Percentiles rank a stretch among this genome's conserved stretches.
Evolutionary conservation across 2,329 filamentous ascomycete species (phyloP).

Genomic region (Podosphaera aphanis): DNA sequence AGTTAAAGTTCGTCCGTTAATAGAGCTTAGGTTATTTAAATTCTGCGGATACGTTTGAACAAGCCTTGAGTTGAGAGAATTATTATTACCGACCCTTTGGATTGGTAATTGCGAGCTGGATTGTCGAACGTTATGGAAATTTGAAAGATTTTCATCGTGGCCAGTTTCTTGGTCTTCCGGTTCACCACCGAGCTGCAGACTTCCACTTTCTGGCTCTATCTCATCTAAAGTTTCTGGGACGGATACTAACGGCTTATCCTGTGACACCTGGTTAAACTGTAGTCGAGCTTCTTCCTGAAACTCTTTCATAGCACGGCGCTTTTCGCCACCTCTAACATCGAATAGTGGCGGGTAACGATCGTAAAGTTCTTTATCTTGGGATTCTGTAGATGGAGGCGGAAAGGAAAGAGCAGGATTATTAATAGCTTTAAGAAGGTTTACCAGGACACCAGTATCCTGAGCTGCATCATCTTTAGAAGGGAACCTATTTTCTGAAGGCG

Average conservation of each 20-base stretch:
- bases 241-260: constrained; percentile 24
- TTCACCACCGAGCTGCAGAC: constrained; percentile 74
- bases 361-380: constrained; percentile 13
- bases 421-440: constrained; percentile 22
- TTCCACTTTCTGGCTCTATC: constrained; percentile 57
- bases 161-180: constrained; percentile 53
- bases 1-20: constrained; percentile 50
- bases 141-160: constrained; percentile 20
- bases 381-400: constrained; percentile 24
- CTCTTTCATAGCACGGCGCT: constrained; percentile 54
- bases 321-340: constrained; percentile 59
- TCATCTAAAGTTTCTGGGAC: constrained; percentile 30
- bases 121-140: constrained; percentile 28
- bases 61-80: constrained; percentile 29
- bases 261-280: constrained; percentile 28
- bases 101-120: constrained; percentile 54
- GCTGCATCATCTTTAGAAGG: constrained; percentile 6
- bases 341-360: constrained; percentile 54
- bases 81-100: constrained; percentile 32
- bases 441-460: constrained; percentile 12
- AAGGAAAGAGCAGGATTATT: constrained; percentile 25
- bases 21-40: constrained; percentile 29
- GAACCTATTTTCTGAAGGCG: background rate
- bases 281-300: constrained; percentile 35
- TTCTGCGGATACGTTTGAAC: constrained; percentile 24